These are phyloP conservation scores for Talaromyces trachyspermus DNA, from an alignment of 495 filamentous ascomycete genomes.

Conservation along the genomic window DNA sequence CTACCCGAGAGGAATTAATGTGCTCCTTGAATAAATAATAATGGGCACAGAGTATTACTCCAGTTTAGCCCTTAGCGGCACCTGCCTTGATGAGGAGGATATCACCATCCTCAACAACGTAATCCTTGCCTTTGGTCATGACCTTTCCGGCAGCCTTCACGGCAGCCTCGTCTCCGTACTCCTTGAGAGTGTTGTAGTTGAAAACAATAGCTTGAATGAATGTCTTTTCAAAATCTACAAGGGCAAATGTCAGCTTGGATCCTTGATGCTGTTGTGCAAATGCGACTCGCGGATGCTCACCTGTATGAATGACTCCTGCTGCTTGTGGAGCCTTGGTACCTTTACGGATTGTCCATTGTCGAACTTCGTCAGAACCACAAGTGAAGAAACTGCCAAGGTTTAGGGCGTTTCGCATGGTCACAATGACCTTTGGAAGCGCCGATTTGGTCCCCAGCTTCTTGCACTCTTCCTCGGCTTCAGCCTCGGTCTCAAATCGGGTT, in stretches of 20 bases:
- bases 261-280: too few species aligned
- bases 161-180: constrained; percentile 78
- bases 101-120: constrained; percentile 53
- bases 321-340: constrained; percentile 95
- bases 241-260: too few species aligned
- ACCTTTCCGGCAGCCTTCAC: constrained; percentile 93
- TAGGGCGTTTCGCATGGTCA: constrained; percentile 88
- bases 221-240: constrained; percentile 99
- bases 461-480: constrained; percentile 77
- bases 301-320: constrained; percentile 92
- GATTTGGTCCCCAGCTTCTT: constrained; percentile 84
- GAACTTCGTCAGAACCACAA: constrained; percentile 89
- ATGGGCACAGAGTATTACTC: background rate
- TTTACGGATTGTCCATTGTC: constrained; percentile 97
- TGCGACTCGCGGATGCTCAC: too few species aligned
- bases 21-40: too few species aligned
- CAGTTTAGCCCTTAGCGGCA: constrained; percentile 73
- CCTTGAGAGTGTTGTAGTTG: constrained; percentile 72
- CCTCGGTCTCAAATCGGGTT: constrained; percentile 66
- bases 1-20: background rate
- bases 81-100: constrained; percentile 89
- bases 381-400: constrained; percentile 96
- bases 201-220: constrained; percentile 95
- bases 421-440: constrained; percentile 84
- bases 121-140: constrained; percentile 99